Percentiles rank a stretch among this genome's conserved stretches.
Evolutionary conservation across 2,329 filamentous ascomycete species (phyloP).

Genomic region (Alternaria triticimaculans): DNA sequence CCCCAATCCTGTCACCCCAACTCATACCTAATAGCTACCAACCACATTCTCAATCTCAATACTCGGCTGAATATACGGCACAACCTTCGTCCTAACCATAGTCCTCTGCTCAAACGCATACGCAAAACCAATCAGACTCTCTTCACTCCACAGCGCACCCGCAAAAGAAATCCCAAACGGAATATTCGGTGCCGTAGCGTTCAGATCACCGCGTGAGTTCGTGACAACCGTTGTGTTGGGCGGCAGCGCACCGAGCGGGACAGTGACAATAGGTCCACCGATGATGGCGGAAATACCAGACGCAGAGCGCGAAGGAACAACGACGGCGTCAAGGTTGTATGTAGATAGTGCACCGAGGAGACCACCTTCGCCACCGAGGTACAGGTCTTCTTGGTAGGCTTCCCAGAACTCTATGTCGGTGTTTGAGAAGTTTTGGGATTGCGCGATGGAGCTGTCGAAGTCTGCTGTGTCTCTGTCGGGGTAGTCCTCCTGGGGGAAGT

Average conservation of each 20-base stretch:
- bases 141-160: conserved; percentile 67
- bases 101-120: conserved; percentile 73
- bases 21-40: conserved; percentile 2
- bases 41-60: conserved; percentile 57
- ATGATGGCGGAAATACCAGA: conserved; percentile 61
- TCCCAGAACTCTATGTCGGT: conserved; percentile 64
- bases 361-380: conserved; percentile 65
- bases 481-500: conserved; percentile 62
- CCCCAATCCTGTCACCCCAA: too few species aligned
- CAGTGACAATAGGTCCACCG: conserved; percentile 67
- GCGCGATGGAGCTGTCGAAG: conserved; percentile 62
- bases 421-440: conserved; percentile 59
- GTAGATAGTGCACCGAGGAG: conserved; percentile 65
- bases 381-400: conserved; percentile 60
- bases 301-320: conserved; percentile 63
- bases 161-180: conserved; percentile 70
- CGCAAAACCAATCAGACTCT: conserved; percentile 67
- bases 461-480: conserved; percentile 64
- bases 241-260: conserved; percentile 67
- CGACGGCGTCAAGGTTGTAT: conserved; percentile 66
- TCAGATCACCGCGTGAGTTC: conserved; percentile 59
- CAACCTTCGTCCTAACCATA: conserved; percentile 54
- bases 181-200: conserved; percentile 61
- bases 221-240: conserved; percentile 54
- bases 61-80: conserved; percentile 58